Conservation (phyloP, 768 basidiomycete species). For the Coprinopsis cinerea region DNA sequence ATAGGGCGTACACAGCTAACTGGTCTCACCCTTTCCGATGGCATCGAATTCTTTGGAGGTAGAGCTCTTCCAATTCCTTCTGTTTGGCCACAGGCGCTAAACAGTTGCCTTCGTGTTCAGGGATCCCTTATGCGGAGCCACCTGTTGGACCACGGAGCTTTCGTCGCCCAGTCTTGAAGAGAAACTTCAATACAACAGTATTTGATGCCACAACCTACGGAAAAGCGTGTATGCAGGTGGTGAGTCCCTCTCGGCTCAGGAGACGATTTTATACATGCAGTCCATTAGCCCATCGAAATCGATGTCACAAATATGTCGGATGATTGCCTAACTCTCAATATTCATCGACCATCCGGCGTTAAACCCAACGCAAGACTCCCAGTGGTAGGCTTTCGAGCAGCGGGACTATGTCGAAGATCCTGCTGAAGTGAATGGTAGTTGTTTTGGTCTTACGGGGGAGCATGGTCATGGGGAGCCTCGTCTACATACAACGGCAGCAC, state of each 20-base stretch:
- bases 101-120: too few relatives aligned
- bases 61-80: too few relatives aligned
- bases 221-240: constrained; percentile 42
- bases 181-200: constrained; percentile 23
- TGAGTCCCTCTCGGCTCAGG: constrained; percentile 14
- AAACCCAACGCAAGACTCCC: constrained; percentile 26
- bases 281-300: not conserved
- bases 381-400: constrained; percentile 24
- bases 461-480: constrained; percentile 24
- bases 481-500: constrained; percentile 26
- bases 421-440: constrained; percentile 17
- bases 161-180: constrained; percentile 39
- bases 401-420: not conserved
- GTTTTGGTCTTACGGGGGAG: constrained; percentile 37
- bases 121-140: constrained; percentile 51
- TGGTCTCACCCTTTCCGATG: too few relatives aligned
- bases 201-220: constrained; percentile 46
- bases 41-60: too few relatives aligned
- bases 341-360: constrained; percentile 43
- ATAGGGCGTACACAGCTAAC: too few relatives aligned
- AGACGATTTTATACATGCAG: not conserved
- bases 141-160: constrained; percentile 45
- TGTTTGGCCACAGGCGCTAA: too few relatives aligned
- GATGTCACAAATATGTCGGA: constrained; percentile 22
- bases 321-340: constrained; percentile 55